phyloP scores from a whole-genome alignment of 2,329 filamentous ascomycete genomes.

The Hypoxylon sp. region DNA sequence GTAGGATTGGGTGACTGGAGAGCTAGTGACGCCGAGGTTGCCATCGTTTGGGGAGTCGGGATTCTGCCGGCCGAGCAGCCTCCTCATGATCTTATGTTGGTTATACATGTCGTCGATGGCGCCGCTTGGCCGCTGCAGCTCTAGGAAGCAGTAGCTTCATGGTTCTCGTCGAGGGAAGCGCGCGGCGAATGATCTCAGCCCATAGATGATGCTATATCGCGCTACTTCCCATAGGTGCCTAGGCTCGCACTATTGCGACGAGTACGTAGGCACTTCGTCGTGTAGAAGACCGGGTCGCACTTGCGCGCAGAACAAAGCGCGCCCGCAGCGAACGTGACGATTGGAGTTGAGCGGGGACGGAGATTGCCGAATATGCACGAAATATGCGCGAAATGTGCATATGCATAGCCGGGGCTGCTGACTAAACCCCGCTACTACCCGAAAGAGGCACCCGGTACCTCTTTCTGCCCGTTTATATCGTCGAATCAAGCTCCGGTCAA shows the following conservation, averaged over 20 bases:
- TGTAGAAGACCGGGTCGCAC: not conserved
- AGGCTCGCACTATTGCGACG: conserved; percentile 9
- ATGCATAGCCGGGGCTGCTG: conserved; percentile 13
- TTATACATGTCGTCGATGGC: conserved; percentile 61
- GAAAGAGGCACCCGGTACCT: too few relatives aligned
- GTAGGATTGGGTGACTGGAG: conserved; percentile 58
- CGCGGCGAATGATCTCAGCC: conserved; percentile 20
- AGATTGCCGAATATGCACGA: conserved; percentile 15
- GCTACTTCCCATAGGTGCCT: not conserved
- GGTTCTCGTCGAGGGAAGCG: conserved; percentile 33
- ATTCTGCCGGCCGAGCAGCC: conserved; percentile 68
- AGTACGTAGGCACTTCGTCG: not conserved
- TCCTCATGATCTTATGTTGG: conserved; percentile 70
- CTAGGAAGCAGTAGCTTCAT: conserved; percentile 45
- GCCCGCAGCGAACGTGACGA: not conserved
- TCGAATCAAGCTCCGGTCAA: not conserved
- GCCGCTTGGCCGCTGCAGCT: conserved; percentile 45
- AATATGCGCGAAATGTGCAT: conserved; percentile 21
- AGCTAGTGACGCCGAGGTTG: conserved; percentile 60
- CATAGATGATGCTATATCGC: conserved; percentile 15
- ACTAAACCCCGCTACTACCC: too few relatives aligned
- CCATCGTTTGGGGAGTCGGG: conserved; percentile 62
- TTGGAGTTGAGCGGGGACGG: conserved; percentile 1
- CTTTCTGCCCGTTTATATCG: conserved; percentile 10
- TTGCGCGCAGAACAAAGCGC: not conserved